Conservation (phyloP, 352 stramenopile species). For the Albugo laibachii region DNA sequence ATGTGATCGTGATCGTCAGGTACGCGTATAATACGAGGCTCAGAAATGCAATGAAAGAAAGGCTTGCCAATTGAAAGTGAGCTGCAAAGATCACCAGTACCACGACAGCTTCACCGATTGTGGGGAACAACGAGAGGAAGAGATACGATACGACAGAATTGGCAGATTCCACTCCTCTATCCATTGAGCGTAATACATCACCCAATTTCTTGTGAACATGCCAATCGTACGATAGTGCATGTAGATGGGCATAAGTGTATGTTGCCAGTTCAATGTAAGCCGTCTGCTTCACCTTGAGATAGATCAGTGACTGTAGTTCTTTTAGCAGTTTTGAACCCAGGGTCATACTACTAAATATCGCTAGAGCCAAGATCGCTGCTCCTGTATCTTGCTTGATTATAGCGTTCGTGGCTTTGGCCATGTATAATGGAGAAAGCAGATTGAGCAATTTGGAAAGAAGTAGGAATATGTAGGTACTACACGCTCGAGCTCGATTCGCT, state of each 20-base stretch:
- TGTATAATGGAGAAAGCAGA: slow-evolving; percentile 82
- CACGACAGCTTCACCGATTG: slow-evolving; percentile 88
- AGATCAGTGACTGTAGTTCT: slow-evolving; percentile 89
- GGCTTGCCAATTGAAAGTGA: slow-evolving; percentile 84
- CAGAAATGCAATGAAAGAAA: slow-evolving; percentile 87
- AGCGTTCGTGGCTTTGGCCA: slow-evolving; percentile 84
- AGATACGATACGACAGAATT: slow-evolving; percentile 94
- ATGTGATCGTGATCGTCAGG: slow-evolving; percentile 91
- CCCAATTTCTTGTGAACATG: slow-evolving; percentile 96
- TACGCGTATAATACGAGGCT: slow-evolving; percentile 92
- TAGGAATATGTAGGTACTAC: slow-evolving; percentile 87
- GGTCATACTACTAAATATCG: slow-evolving; percentile 63
- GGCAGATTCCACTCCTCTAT: slow-evolving; percentile 81
- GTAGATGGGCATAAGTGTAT: slow-evolving; percentile 92
- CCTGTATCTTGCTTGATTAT: slow-evolving; percentile 47
- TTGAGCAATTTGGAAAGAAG: slow-evolving; percentile 84
- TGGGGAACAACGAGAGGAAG: slow-evolving; percentile 92
- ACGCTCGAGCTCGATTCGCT: slow-evolving; percentile 55
- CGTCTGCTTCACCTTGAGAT: slow-evolving; percentile 91
- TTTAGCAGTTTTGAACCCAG: slow-evolving; percentile 84
- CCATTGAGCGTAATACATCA: slow-evolving; percentile 89
- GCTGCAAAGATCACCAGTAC: slow-evolving; percentile 82
- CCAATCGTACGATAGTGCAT: slow-evolving; percentile 93
- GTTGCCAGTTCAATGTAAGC: slow-evolving; percentile 95
- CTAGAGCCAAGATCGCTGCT: slow-evolving; percentile 30